These are phyloP conservation scores for Gonapodya sp. DNA, from an alignment of 192 early-diverging fungal genomes.

Conservation along the genomic window DNA sequence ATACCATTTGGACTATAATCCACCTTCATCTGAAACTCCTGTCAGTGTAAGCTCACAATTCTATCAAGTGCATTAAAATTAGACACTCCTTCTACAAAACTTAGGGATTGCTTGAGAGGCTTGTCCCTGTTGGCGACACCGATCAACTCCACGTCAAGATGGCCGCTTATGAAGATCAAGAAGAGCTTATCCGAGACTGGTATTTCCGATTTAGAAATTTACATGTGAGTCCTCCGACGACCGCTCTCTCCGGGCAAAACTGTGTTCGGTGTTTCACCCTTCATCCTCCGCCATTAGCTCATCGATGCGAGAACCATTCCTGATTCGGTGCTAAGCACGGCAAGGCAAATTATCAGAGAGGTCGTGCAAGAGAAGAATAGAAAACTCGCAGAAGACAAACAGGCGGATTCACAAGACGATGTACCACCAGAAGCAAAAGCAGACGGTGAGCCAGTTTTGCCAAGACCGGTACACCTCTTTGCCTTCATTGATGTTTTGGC, in stretches of 20 bases:
- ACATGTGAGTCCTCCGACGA: conserved; percentile 17
- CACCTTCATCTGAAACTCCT: conserved; percentile 38
- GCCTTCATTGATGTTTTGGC: no score
- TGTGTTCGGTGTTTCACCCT: no score
- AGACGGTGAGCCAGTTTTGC: no score
- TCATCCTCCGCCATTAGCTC: no score
- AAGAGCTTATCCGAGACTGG: conserved; percentile 45
- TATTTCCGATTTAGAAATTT: conserved; percentile 37
- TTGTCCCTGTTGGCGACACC: conserved; percentile 22
- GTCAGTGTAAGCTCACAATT: conserved; percentile 17
- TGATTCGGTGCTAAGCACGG: background rate
- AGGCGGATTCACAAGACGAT: background rate
- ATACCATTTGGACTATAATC: conserved; percentile 45
- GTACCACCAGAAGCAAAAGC: background rate
- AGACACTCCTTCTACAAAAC: no score
- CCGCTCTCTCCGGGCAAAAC: no score
- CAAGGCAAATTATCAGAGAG: background rate
- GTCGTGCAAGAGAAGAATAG: background rate
- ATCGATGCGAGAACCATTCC: background rate
- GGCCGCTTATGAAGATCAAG: conserved; percentile 43
- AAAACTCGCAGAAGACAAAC: background rate
- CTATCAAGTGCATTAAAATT: conserved; percentile 2
- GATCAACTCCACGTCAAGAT: conserved; percentile 43
- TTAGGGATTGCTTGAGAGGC: conserved; percentile 35
- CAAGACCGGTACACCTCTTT: no score